Evolutionary conservation across 352 stramenopile species (phyloP).

Genomic region (Globisporangium alternatum): DNA sequence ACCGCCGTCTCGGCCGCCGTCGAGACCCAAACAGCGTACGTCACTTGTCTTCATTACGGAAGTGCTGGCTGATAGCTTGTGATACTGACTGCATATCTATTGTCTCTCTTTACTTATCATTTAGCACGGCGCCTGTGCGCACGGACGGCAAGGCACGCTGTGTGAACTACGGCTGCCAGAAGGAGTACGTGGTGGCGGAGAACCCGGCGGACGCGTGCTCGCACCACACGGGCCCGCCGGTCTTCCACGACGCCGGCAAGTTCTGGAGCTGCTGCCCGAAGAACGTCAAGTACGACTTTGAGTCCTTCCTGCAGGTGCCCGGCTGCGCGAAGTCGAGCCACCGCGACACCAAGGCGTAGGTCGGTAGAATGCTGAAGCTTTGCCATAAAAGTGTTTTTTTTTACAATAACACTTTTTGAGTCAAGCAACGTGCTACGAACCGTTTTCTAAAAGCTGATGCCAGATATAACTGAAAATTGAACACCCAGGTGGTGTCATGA

Average conservation of each 20-base stretch:
- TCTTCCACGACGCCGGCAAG: slow-evolving; percentile 94
- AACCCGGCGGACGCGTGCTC: slow-evolving; percentile 74
- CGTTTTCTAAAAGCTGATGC: no score
- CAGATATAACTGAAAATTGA: no score
- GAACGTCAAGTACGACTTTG: slow-evolving; percentile 93
- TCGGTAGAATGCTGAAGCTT: no score
- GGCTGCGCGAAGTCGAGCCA: slow-evolving; percentile 85
- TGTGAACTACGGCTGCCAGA: slow-evolving; percentile 90
- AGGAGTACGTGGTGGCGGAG: slow-evolving; percentile 90
- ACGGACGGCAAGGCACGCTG: slow-evolving; percentile 89
- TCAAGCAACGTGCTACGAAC: no score
- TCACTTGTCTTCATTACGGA: background rate
- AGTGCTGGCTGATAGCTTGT: background rate
- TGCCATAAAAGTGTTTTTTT: no score
- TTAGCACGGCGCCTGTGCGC: slow-evolving; percentile 41
- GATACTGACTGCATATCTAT: background rate
- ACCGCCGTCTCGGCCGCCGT: slow-evolving; percentile 76
- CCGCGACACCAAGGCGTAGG: slow-evolving; percentile 54
- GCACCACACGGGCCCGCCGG: slow-evolving; percentile 85
- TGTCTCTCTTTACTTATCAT: background rate
- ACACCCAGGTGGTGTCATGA: no score
- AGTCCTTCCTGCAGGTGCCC: slow-evolving; percentile 90
- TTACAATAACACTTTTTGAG: no score
- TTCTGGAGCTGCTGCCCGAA: slow-evolving; percentile 94
- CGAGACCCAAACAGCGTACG: slow-evolving; percentile 48